Percentiles rank a stretch among this genome's conserved stretches.
Evolutionary conservation across 139 green algal genomes (phyloP).

Genomic region (Picochlorum sp.): DNA sequence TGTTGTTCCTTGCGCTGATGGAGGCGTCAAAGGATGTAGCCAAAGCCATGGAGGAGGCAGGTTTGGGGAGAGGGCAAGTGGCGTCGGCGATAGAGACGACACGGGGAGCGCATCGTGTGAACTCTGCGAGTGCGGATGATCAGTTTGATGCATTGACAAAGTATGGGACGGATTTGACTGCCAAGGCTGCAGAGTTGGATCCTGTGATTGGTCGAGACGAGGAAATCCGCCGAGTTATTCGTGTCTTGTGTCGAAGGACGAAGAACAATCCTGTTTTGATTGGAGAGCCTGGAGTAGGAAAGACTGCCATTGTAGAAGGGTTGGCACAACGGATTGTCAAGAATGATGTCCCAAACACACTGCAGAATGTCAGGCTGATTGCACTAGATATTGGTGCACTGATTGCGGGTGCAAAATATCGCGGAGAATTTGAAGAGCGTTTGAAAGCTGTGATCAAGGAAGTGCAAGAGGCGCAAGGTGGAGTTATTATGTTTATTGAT

Average conservation of each 20-base stretch:
- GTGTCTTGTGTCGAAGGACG: constrained; percentile 81
- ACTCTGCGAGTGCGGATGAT: constrained; percentile 46
- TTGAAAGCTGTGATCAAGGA: constrained; percentile 80
- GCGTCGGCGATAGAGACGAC: constrained; percentile 58
- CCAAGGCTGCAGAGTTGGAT: constrained; percentile 79
- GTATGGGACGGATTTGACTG: constrained; percentile 89
- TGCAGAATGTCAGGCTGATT: constrained; percentile 59
- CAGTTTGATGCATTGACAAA: constrained; percentile 85
- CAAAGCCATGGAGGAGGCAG: constrained; percentile 40
- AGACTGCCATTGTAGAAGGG: constrained; percentile 80
- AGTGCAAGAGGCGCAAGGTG: constrained; percentile 50
- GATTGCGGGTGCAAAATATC: constrained; percentile 84
- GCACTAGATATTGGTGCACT: constrained; percentile 86
- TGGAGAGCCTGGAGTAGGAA: constrained; percentile 73
- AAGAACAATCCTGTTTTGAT: constrained; percentile 99
- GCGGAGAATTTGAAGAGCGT: constrained; percentile 91
- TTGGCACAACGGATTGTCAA: constrained; percentile 82
- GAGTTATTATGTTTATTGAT: constrained; percentile 88
- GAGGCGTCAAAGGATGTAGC: constrained; percentile 32
- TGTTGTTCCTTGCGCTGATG: constrained; percentile 57
- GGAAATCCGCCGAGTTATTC: constrained; percentile 77
- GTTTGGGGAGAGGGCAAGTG: constrained; percentile 48
- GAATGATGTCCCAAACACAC: constrained; percentile 70
- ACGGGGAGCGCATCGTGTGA: constrained; percentile 37
- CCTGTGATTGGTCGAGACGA: constrained; percentile 80